Evolutionary conservation across 2,329 filamentous ascomycete species (phyloP), one percentile per base, ranked within the genome.

Genomic region (Xylaria sp.): DNA sequence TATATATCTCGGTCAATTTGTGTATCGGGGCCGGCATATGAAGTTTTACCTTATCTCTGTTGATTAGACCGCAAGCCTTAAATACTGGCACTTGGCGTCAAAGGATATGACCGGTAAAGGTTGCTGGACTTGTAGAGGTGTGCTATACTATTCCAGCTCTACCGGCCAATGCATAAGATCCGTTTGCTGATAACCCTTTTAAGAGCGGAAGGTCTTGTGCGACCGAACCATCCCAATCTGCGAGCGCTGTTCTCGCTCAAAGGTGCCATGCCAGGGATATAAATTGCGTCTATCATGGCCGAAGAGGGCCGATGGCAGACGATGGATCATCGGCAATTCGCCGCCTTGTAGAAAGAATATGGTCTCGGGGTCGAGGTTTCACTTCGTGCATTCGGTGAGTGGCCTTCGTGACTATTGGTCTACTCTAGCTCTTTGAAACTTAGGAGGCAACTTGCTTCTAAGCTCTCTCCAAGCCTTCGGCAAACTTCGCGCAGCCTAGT

Each of bases 281-380:
- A 19, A 32, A 19, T 12, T 61, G 47, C 66, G 68, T 27, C 62
- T 75, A 36, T 75, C 71, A 6, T 75, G 74, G 74, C 74, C 74
- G 17, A 50, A 62, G 50, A 64, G 61, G 24, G 64, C 60, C 27
- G 68, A 75, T 48, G n/a, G 27, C 12, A 68, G 63, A 65, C 70
- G 73, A n/a, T 68, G 69, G n/a, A 27, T 71, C 9, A 67, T 75
- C 42, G 67, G 39, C n/a, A 21, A 59, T 60, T 30, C 45, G 6
- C 42, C 59, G n/a, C 47, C 50, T 19, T 27, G 32, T 14, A 36
- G n/a, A 53, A 21, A 19, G 30, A 14, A 27, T 14, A n/a, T 19
- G 42, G 32, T 8, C 19, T 39, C 47, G 47, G 24, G 19, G 21
- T 53, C 47, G 47, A 32, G 3, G 19, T 27, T 53, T 21, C 59